Evolutionary conservation across 108 stramenopile species (phyloP).

Genomic region (Conticribra weissflogii): DNA sequence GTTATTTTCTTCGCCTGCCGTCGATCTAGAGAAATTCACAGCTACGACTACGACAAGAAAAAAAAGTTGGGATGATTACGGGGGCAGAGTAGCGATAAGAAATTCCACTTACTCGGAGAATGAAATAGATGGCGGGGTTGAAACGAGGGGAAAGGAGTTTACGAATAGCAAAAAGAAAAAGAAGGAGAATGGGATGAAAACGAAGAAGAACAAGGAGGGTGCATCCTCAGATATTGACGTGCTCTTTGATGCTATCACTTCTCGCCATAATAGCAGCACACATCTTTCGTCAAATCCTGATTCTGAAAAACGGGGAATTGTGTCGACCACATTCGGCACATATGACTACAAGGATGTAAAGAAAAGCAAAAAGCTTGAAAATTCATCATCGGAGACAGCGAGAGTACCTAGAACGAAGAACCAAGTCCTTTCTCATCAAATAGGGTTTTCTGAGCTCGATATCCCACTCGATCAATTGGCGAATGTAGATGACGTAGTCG

Average conservation of each 20-base stretch:
- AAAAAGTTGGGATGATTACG: slow-evolving; percentile 31
- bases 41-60: background rate
- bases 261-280: background rate
- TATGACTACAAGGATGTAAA: too few species aligned
- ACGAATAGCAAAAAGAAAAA: slow-evolving; percentile 7
- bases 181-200: background rate
- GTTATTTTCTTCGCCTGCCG: background rate
- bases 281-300: too few species aligned
- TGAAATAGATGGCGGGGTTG: slow-evolving; percentile 1
- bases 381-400: slow-evolving; percentile 9
- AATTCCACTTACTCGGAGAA: background rate
- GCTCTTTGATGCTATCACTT: background rate
- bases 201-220: slow-evolving; percentile 17
- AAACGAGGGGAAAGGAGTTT: slow-evolving; percentile 9
- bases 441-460: slow-evolving; percentile 9
- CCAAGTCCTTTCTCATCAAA: too few species aligned
- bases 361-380: slow-evolving; percentile 11
- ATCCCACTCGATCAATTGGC: slow-evolving; percentile 7
- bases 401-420: too few species aligned
- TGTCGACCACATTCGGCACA: too few species aligned
- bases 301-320: too few species aligned
- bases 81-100: slow-evolving; percentile 8
- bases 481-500: background rate
- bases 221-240: background rate
- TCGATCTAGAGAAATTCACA: background rate